Base-by-base conservation (phyloP, 208 protist species). In the Trypanosoma avium region DNA sequence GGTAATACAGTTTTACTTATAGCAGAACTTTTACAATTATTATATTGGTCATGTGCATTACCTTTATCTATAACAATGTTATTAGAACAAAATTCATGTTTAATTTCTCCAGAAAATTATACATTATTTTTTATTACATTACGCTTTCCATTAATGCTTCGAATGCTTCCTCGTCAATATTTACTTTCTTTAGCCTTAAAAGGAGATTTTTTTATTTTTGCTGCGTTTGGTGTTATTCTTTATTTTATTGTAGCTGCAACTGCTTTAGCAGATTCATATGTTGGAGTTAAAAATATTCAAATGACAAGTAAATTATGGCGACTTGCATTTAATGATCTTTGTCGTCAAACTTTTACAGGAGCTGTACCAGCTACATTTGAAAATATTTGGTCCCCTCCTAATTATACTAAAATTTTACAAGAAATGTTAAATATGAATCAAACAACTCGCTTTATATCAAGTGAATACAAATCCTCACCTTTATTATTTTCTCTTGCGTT, bases 1-100 rank as follows among this genome's bases (percentile, higher is more conserved):
- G 83, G 75, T n/a, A 84, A 93, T 54, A 75, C 75, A 7, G 43
- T 81, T 10, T 67, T 93, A 42, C 68, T 93, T 1, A n/a, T 84
- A 24, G 69, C 70, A 6, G 86, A 88, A 64, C 54, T 82, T 27
- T 53, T 82, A 30, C 76, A 90, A 61, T 61, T 87, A 5, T 42
- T 93, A 10, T 93, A 88, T 62, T 93, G 87, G 73, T 67, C 65
- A 49, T 63, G 82, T 13, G 70, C 72, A 12, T 21, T 88, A 9
- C 73, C 78, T 5, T 48, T 93, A 17, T 64, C 66, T 46, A 49
- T 75, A n/a, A 77, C 78, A n/a, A 67, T 90, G 36, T 57, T 93
- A 2, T 38, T 71, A 10, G 86, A 93, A 52, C 26, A 57, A 0
- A 42, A 62, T 24, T 7, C 58, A 35, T 85, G 71, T 60, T 54